phyloP scores from a whole-genome alignment of 306 rosid species.

The Ormosia emarginata region DNA sequence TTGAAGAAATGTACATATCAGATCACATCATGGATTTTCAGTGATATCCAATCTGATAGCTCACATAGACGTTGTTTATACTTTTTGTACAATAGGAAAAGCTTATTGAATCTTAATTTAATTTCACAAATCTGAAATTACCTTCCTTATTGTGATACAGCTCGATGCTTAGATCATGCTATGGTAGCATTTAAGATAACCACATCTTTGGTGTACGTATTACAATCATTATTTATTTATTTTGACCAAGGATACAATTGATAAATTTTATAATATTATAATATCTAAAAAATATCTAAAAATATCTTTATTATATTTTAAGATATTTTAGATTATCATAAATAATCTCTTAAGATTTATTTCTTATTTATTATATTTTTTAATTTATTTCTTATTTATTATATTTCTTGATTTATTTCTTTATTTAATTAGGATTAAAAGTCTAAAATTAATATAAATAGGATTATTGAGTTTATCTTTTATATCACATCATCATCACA shows the following conservation, averaged over 20 bases:
- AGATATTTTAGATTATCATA: too few relatives aligned
- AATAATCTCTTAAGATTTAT: too few relatives aligned
- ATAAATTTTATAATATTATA: constrained; percentile 3
- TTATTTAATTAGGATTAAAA: too few relatives aligned
- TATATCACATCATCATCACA: too few relatives aligned
- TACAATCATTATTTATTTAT: constrained; percentile 7
- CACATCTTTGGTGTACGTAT: background rate
- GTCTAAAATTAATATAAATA: too few relatives aligned
- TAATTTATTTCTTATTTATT: too few relatives aligned
- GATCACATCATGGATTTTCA: constrained; percentile 24
- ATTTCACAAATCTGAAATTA: constrained; percentile 9
- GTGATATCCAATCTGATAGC: constrained; percentile 20
- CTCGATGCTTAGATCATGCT: constrained; percentile 18
- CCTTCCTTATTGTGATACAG: background rate
- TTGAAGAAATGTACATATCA: constrained; percentile 12
- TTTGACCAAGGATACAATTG: constrained; percentile 24
- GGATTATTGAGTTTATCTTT: too few relatives aligned
- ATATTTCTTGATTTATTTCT: too few relatives aligned
- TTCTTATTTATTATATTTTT: too few relatives aligned
- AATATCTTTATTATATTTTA: too few relatives aligned
- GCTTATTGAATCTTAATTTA: background rate
- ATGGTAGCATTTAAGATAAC: background rate
- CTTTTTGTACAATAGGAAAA: background rate
- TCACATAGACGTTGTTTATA: constrained; percentile 10
- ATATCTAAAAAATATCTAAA: too few relatives aligned